Conservation (phyloP, 495 filamentous ascomycete species). For the Staphylotrichum longicolle region DNA sequence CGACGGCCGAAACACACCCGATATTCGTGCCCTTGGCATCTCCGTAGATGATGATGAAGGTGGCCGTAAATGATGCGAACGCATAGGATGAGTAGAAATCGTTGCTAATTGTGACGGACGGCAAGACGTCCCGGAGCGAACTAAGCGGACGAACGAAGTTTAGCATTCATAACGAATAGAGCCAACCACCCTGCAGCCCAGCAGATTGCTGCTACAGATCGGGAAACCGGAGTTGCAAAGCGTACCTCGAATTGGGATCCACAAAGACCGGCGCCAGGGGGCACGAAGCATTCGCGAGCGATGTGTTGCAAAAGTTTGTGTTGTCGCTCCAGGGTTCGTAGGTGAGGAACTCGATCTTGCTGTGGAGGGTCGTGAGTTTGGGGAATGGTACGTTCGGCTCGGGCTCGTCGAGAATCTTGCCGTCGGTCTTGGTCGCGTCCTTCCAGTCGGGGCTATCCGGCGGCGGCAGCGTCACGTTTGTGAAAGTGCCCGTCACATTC, state of each 20-base stretch:
- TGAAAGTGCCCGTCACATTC: constrained; percentile 71
- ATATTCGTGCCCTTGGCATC: constrained; percentile 59
- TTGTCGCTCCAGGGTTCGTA: constrained; percentile 61
- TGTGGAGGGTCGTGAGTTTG: constrained; percentile 68
- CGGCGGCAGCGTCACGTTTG: constrained; percentile 50
- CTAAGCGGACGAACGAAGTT: constrained; percentile 23
- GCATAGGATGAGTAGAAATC: constrained; percentile 77
- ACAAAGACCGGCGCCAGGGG: constrained; percentile 72
- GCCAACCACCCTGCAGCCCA: no score
- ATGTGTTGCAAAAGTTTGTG: constrained; percentile 61
- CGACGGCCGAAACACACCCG: constrained; percentile 72
- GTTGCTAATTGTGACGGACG: constrained; percentile 66
- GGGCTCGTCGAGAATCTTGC: constrained; percentile 70
- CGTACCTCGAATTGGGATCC: constrained; percentile 55
- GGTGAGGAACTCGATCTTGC: constrained; percentile 66
- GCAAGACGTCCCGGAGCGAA: constrained; percentile 50
- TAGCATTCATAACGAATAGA: background rate
- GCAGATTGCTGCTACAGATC: no score
- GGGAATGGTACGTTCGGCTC: constrained; percentile 47
- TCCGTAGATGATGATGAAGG: constrained; percentile 70
- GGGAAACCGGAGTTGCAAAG: no score
- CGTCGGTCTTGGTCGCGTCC: constrained; percentile 58
- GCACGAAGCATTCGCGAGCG: constrained; percentile 60
- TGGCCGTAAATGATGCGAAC: constrained; percentile 75
- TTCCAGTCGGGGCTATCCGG: constrained; percentile 51